Base-by-base conservation (phyloP, 192 early-diverging fungal species). In the Coemansia guatemalensis region DNA sequence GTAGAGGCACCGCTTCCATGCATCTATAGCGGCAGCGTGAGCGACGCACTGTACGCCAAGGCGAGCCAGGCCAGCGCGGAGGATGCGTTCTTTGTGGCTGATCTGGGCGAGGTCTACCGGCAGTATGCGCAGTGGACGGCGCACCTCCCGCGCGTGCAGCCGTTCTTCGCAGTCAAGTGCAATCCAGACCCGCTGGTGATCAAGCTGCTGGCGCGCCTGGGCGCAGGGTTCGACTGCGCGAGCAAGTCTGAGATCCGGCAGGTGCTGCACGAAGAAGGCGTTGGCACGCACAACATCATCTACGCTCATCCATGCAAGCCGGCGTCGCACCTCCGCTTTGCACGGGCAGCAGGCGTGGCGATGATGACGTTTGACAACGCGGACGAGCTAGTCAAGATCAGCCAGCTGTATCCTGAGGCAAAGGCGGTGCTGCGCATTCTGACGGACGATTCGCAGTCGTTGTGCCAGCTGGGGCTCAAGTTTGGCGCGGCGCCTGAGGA, bases 271-370 rank as follows among this genome's bases (percentile, higher is more conserved):
- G 62, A 48, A 44, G 65, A 87, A 35, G 92, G 92, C 55, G 87
- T 89, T 6, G 82, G 68, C 3, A 12, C 74, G 23, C 12, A 49
- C 52, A 83, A 88, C 48, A 91, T 99, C 73, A 96, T 99, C 61
- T 99, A 96, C 59, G 96, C 97, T 57, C 96, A 99, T 82, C 97
- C 97, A n/a, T 99, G 97, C 88, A 99, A 99, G 84, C 94, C 94
- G 62, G 85, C 88, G 53, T 94, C 95, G 5, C 96, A 96, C 79
- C 86, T 99, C 71, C 90, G 92, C 49, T 96, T 86, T 63, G 94
- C 96, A 2, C 74, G 79, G 23, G 73, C 75, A 24, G 83, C 87
- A 53, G 88, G 89, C 59, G 93, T 99, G 26, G 71, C 72, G 53
- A 88, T 93, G 87, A 94, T 99, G 93, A 99, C 97, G 20, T 99